Percentiles rank a stretch among this genome's conserved stretches.
phyloP scores from a whole-genome alignment of 805 yeast genomes.

The Debaryomyces tyrocola region DNA sequence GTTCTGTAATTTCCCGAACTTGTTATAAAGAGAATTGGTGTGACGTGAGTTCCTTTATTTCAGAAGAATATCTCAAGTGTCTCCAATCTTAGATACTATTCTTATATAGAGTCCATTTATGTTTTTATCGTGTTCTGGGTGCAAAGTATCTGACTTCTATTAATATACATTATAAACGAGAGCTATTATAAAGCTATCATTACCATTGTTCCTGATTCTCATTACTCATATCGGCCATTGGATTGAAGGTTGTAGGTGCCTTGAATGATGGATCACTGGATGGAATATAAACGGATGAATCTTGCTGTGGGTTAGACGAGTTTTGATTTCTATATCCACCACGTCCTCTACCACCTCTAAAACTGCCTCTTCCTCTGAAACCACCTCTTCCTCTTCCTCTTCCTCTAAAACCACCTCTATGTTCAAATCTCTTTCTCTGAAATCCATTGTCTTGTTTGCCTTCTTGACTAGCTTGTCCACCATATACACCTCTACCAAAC shows the following conservation, averaged over 20 bases:
- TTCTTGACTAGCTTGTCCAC: conserved; percentile 89
- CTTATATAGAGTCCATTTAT: not conserved
- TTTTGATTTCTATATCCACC: not conserved
- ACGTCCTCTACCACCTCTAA: conserved; percentile 29
- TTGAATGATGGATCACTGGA: conserved; percentile 22
- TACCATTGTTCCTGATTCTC: not conserved
- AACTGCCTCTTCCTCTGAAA: conserved; percentile 39
- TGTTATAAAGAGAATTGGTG: conserved; percentile 25
- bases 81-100: conserved; percentile 9
- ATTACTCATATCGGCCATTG: conserved; percentile 11
- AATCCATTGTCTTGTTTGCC: conserved; percentile 13
- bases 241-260: conserved; percentile 14
- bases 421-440: conserved; percentile 10
- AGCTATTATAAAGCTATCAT: not conserved
- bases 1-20: conserved; percentile 16
- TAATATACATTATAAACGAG: too few relatives aligned
- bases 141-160: too few relatives aligned
- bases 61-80: conserved; percentile 16
- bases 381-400: conserved; percentile 29
- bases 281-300: conserved; percentile 16
- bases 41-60: conserved; percentile 10
- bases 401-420: conserved; percentile 25
- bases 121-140: too few relatives aligned
- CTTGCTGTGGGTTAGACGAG: conserved; percentile 7
- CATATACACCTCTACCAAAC: conserved; percentile 88